phyloP scores from a whole-genome alignment of 1,139 yeast species.

The Arxiozyma telluris region DNA sequence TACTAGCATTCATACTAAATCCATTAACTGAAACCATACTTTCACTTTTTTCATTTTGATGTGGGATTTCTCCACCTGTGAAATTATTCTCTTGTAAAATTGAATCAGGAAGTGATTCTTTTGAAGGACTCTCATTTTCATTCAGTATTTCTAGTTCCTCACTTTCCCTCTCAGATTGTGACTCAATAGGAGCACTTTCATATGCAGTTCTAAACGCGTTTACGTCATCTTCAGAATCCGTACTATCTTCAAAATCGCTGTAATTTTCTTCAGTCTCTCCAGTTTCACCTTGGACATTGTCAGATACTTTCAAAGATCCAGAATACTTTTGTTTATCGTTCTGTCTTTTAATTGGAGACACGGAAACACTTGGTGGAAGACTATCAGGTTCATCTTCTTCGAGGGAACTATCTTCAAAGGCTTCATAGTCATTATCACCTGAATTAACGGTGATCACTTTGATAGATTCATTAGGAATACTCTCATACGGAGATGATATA shows the following conservation, averaged over 20 bases:
- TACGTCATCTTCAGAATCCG: conserved; percentile 6
- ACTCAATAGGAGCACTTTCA: neutral
- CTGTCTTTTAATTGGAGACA: neutral
- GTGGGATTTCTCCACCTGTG: conserved; percentile 32
- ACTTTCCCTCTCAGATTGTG: conserved; percentile 5
- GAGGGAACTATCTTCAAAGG: conserved; percentile 21
- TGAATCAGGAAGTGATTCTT: conserved; percentile 2
- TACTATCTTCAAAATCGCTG: conserved; percentile 10
- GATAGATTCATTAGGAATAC: conserved; percentile 4
- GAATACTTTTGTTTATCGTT: neutral
- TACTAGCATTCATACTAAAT: conserved; percentile 1
- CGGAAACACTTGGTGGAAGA: neutral
- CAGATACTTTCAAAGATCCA: neutral
- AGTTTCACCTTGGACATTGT: neutral
- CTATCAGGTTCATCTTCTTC: conserved; percentile 8
- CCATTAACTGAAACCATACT: conserved; percentile 12
- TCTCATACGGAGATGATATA: neutral
- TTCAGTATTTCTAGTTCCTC: conserved; percentile 11
- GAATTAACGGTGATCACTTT: conserved; percentile 1
- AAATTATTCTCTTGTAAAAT: conserved; percentile 12
- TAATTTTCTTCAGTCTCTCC: conserved; percentile 4
- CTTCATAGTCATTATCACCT: conserved; percentile 15
- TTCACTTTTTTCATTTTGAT: conserved; percentile 31
- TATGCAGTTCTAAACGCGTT: conserved; percentile 6
- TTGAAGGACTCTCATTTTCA: conserved; percentile 5